Base-by-base conservation (phyloP, 345 rosid species). In the Ceriops tagal region DNA sequence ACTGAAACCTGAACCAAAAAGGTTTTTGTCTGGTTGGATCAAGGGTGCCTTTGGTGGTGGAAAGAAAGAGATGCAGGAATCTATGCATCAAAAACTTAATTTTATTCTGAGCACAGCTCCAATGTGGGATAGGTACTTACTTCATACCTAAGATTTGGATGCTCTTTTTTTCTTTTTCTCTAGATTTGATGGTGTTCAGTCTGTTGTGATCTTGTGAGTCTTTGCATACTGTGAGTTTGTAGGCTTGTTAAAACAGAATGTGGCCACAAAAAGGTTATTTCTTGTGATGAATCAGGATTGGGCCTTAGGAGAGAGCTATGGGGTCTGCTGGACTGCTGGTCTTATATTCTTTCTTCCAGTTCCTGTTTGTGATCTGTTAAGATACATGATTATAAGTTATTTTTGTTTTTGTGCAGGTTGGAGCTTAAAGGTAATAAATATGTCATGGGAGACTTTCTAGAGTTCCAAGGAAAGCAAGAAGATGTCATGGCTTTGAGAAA, bases 111-210 rank as follows among this genome's bases (percentile, higher is more conserved):
- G 83, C 83, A 87, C 98, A 0, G 95, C 97, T 67, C 98, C 98
- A 26, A 81, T 85, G 84, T 93, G 97, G 97, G 98, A 93, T 53
- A 93, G 98, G 98, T 93, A 13, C 72, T 62, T 82, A 71, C 72
- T 77, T n/a, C 60, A 39, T 70, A 30, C 71, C 69, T 69, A 28
- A 39, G 49, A 51, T 28, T 28, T 21, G 35, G 31, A 10, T 62
- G 28, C 26, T 43, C 49, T 35, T 35, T 11, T 3, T 37, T 37
- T 37, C 1, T 37, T 37, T 39, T 13, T 43, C 2, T 13, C 18
- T 18, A 13, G 49, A 43, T 43, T 43, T 43, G 19, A 13, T 43
- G 49, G 49, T 43, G 13, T 13, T 43, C 18, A 43, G 16, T 43
- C 19, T 43, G 49, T 43, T 43, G 49, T 43, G 49, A 43, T 11